Percentiles rank a stretch among this genome's conserved stretches.
Conservation (phyloP, 1,284 basidiomycete genomes). For the Cutaneotrichosporon arboriforme region DNA sequence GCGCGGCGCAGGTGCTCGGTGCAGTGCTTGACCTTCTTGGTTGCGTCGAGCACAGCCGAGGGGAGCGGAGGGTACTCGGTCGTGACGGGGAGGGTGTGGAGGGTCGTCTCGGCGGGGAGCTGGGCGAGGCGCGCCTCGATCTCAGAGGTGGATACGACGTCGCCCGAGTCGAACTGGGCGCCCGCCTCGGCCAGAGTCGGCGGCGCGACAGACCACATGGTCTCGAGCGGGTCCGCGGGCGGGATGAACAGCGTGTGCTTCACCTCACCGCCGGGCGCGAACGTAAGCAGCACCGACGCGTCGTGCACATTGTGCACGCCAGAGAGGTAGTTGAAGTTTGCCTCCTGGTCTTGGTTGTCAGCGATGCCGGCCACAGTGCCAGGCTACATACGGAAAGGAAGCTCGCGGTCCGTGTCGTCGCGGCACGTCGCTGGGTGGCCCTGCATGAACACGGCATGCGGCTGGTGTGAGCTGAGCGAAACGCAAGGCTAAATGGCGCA, state of each 20-base stretch:
- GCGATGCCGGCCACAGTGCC: not conserved
- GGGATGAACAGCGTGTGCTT: constrained; percentile 67
- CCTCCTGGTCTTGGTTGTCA: constrained; percentile 57
- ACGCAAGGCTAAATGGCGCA: no score
- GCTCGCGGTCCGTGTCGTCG: constrained; percentile 83
- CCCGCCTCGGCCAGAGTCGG: constrained; percentile 60
- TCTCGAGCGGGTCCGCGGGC: constrained; percentile 61
- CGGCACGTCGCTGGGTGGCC: constrained; percentile 57
- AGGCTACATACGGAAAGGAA: constrained; percentile 58
- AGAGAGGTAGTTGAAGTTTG: constrained; percentile 81
- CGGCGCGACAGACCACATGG: constrained; percentile 82
- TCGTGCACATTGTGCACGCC: constrained; percentile 64
- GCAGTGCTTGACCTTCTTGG: constrained; percentile 28
- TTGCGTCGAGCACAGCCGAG: constrained; percentile 47
- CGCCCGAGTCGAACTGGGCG: constrained; percentile 57
- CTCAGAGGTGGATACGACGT: constrained; percentile 53
- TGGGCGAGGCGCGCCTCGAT: constrained; percentile 42
- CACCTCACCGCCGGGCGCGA: constrained; percentile 48
- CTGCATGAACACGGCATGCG: constrained; percentile 43
- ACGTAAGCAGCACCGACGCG: constrained; percentile 62
- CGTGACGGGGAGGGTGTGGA: constrained; percentile 52
- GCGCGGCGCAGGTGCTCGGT: constrained; percentile 63
- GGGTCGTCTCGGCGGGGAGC: constrained; percentile 8
- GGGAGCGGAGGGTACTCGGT: constrained; percentile 57
- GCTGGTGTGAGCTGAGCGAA: no score